phyloP scores from a whole-genome alignment of 441 rosid genomes.

The Raphanus hybrid region DNA sequence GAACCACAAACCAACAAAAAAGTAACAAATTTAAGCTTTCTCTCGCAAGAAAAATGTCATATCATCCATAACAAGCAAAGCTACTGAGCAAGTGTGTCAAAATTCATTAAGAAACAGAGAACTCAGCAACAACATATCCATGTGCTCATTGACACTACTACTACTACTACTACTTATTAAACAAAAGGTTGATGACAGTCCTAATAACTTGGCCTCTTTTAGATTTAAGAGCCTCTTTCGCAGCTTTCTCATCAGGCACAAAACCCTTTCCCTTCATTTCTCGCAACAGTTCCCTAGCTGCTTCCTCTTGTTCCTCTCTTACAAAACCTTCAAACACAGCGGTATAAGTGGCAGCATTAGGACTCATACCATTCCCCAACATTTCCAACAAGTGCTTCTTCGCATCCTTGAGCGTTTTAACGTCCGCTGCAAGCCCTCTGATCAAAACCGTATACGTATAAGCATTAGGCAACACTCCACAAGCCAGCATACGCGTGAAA shows the following conservation, averaged over 20 bases:
- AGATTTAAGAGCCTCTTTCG: conserved; percentile 46
- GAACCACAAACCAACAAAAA: conserved; percentile 13
- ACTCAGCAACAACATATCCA: conserved; percentile 13
- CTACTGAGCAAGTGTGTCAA: conserved; percentile 7
- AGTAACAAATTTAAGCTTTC: neutral
- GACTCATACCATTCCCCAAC: conserved; percentile 63
- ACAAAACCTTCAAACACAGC: conserved; percentile 64
- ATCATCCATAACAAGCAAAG: neutral
- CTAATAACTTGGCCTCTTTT: conserved; percentile 52
- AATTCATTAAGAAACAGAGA: neutral
- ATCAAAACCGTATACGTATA: conserved; percentile 71
- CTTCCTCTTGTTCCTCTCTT: conserved; percentile 52
- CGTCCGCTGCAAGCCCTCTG: conserved; percentile 60
- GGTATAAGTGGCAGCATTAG: conserved; percentile 53
- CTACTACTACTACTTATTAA: conserved; percentile 39
- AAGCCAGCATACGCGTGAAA: conserved; percentile 63
- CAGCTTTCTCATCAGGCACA: conserved; percentile 55
- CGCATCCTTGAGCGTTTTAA: conserved; percentile 45
- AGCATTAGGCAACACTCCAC: conserved; percentile 69
- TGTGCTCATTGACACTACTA: conserved; percentile 16
- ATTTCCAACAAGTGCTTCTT: conserved; percentile 66
- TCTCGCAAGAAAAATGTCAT: conserved; percentile 8
- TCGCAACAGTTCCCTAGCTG: conserved; percentile 48
- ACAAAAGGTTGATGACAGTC: conserved; percentile 52
- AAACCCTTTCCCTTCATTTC: conserved; percentile 60